phyloP scores from a whole-genome alignment of 2,329 filamentous ascomycete species.

The Calonectria leucothoes region DNA sequence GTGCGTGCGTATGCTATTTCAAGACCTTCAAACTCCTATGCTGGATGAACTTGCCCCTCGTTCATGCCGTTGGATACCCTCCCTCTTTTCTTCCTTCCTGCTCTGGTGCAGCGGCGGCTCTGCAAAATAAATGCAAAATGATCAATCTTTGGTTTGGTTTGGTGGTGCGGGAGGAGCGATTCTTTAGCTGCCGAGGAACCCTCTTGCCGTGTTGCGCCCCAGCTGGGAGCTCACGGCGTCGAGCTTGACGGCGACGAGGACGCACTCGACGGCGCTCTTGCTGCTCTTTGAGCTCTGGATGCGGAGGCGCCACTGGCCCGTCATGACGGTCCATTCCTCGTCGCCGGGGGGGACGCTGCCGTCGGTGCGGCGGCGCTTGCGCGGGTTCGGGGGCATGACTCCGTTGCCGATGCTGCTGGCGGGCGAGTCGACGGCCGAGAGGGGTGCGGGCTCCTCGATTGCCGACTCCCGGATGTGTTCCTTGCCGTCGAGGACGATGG shows the following conservation, averaged over 20 bases:
- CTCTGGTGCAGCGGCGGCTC: no score
- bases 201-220: slow-evolving; percentile 72
- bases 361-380: slow-evolving; percentile 60
- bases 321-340: slow-evolving; percentile 72
- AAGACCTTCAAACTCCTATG: slow-evolving; percentile 17
- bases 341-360: slow-evolving; percentile 39
- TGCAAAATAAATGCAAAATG: not conserved
- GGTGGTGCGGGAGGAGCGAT: no score
- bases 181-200: slow-evolving; percentile 65
- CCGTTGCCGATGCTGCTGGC: slow-evolving; percentile 37
- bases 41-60: not conserved
- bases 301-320: slow-evolving; percentile 77
- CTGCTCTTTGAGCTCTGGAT: slow-evolving; percentile 66
- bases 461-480: slow-evolving; percentile 49
- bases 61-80: slow-evolving; percentile 2
- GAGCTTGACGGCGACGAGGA: slow-evolving; percentile 80
- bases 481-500: slow-evolving; percentile 69
- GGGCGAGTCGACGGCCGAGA: slow-evolving; percentile 41
- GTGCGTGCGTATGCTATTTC: not conserved
- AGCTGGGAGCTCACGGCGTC: slow-evolving; percentile 77
- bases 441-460: slow-evolving; percentile 42
- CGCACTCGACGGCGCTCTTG: slow-evolving; percentile 72
- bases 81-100: not conserved
- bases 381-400: slow-evolving; percentile 46
- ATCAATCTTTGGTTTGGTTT: not conserved